Conservation (phyloP, 2,329 filamentous ascomycete genomes). For the Xylariaceae sp. region DNA sequence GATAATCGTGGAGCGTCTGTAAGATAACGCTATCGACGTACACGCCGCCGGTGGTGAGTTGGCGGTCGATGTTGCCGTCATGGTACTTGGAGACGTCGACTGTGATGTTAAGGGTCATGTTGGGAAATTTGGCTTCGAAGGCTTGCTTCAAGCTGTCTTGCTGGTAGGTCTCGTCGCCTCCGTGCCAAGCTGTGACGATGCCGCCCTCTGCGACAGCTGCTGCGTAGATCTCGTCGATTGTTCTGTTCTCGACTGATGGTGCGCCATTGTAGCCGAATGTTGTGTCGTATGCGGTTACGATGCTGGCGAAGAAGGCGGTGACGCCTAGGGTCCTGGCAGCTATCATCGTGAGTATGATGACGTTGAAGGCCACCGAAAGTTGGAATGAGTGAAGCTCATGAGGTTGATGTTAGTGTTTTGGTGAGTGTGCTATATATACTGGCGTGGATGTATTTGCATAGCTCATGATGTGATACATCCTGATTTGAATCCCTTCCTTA, state of each 20-base stretch:
- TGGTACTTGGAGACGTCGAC: conserved; percentile 25
- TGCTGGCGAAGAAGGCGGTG: neutral
- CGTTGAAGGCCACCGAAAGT: neutral
- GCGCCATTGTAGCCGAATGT: conserved; percentile 14
- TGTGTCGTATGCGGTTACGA: conserved; percentile 9
- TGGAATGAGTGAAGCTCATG: neutral
- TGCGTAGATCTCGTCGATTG: conserved; percentile 24
- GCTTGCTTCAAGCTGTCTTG: conserved; percentile 16
- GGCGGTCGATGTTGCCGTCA: conserved; percentile 23
- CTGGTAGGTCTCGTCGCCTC: conserved; percentile 20
- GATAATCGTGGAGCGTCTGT: conserved; percentile 20
- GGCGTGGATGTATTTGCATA: neutral
- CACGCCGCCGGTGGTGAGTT: conserved; percentile 15
- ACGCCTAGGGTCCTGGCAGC: neutral
- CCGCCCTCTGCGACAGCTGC: conserved; percentile 21
- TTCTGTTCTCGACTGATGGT: conserved; percentile 18
- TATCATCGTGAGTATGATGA: conserved; percentile 2
- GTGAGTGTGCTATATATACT: conserved; percentile 13
- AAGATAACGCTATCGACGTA: conserved; percentile 23
- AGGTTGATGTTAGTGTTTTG: too few relatives aligned
- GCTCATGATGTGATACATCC: too few relatives aligned
- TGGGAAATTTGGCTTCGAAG: conserved; percentile 20
- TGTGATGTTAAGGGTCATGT: conserved; percentile 22
- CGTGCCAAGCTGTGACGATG: conserved; percentile 19
- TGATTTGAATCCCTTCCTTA: too few relatives aligned